Conservation (phyloP, 345 rosid genomes). For the Tarenaya hassleriana region DNA sequence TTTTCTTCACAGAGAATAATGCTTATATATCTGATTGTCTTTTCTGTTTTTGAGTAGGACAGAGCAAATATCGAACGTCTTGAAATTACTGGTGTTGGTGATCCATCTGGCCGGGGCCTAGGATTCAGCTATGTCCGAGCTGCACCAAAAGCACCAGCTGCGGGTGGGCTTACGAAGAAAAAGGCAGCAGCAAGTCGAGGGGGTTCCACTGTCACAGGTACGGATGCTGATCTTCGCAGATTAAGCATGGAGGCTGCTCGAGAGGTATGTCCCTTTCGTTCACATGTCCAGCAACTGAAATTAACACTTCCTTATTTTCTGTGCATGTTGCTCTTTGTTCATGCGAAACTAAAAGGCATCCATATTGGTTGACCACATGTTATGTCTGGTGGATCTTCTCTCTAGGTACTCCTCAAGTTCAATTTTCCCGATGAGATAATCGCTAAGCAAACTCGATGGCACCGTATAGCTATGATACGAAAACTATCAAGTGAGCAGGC, state of each 20-base stretch:
- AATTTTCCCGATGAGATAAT: slow-evolving; percentile 85
- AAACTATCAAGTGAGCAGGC: slow-evolving; percentile 99
- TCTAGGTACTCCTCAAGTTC: slow-evolving; percentile 90
- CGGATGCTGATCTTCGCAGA: slow-evolving; percentile 99
- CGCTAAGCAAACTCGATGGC: slow-evolving; percentile 95
- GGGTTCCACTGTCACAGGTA: slow-evolving; percentile 89
- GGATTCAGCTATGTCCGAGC: slow-evolving; percentile 96
- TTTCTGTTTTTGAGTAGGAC: slow-evolving; percentile 52
- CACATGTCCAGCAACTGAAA: slow-evolving; percentile 13
- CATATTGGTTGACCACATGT: not conserved
- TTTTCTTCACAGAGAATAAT: not conserved
- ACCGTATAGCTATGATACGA: slow-evolving; percentile 97
- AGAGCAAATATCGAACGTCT: slow-evolving; percentile 93
- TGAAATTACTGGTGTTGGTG: slow-evolving; percentile 98
- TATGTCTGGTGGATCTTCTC: slow-evolving; percentile 15
- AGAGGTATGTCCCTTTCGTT: slow-evolving; percentile 49
- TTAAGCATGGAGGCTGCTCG: slow-evolving; percentile 99
- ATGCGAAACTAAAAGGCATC: not conserved
- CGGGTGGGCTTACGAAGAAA: slow-evolving; percentile 67
- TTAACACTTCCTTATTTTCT: slow-evolving; percentile 1
- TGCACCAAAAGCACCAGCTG: slow-evolving; percentile 79
- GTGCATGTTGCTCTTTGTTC: slow-evolving; percentile 11
- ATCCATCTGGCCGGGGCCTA: slow-evolving; percentile 95
- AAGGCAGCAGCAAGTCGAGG: slow-evolving; percentile 82
- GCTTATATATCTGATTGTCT: slow-evolving; percentile 14